Base-by-base conservation (phyloP, 164 flowering plant species). In the Tinospora cordifolia region DNA sequence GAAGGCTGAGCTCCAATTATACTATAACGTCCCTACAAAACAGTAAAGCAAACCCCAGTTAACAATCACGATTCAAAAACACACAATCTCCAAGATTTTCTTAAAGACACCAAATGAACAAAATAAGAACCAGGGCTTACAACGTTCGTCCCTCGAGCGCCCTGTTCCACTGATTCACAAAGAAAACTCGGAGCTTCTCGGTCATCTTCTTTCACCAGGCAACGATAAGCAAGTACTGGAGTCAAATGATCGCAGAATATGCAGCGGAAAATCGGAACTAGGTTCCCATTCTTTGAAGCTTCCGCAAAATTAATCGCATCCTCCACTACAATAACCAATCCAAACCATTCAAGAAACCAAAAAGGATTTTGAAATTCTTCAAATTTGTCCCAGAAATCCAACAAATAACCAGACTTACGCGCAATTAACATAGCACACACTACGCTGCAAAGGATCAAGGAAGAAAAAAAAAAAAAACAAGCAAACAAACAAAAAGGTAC, bases 221-320 rank as follows among this genome's bases (percentile, higher is more conserved):
- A 91, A 22, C 98, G 90, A 44, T 89, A 93, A 12, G 98, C 98
- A 2, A 86, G 81, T 39, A 90, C 85, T 1, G 98, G 97, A 17
- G 97, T 90, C 59, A 93, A 82, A 49, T 90, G 97, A 65, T 93
- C 97, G 2, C 91, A 84, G 75, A 93, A 93, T 49, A 93, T 86
- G 78, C 87, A 79, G 15, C 74, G 73, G 72, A 80, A 76, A 12
- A 93, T 81, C 0, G 98, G 97, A 65, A 91, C 73, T 10, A 93
- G n/a, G 68, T 89, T 93, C 51, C 86, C 93, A 0, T 71, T 72
- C 77, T 75, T 79, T 0, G 97, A 76, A 22, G 92, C 93, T 76
- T 87, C 95, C 1, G 25, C 49, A 30, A 92, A 92, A 75, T 79
- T 83, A 54, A 27, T 44, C 19, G 38, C 24, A 27, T 67, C 62